Evolutionary conservation across 305 asterid genomes (phyloP), one percentile per base, ranked within the genome.

Genomic region (Fraxinus xanthoxyloides): DNA sequence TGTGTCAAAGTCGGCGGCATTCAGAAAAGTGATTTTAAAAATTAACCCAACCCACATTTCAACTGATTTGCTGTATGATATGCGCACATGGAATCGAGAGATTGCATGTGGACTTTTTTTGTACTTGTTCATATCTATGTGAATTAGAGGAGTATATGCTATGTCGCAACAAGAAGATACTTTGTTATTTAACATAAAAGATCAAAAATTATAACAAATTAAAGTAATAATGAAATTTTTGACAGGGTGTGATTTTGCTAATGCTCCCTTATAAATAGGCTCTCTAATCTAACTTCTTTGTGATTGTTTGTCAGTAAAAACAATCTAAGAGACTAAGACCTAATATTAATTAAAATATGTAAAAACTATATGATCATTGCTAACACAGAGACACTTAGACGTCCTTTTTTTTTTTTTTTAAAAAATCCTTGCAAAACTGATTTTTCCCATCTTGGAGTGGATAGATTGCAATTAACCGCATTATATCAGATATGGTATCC

Each of bases 401-500:
- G 70, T 59, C 28, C 70, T 8, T 61, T 59, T 59, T 7, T 61
- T 54, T 34, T n/a, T n/a, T n/a, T n/a, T n/a, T n/a, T n/a, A n/a
- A n/a, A n/a, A 2, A 30, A 61, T 61, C 32, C 7, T 26, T 10
- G 35, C 36, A 26, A 24, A 3, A 3, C n/a, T 12, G 75, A 46
- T 65, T 67, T 78, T 70, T 59, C 63, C 51, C 3, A n/a, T 43
- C 65, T 54, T 30, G 35, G 4, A 79, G 77, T 76, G 43, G 72
- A 79, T 72, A 51, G 82, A 70, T 77, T 61, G 36, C 30, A 34
- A 30, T 43, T 79, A 82, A 84, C 65, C 72, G 17, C 76, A 30
- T 74, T 81, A 80, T 78, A 77, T 80, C 83, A 95, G 99, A 87
- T 95, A 95, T 84, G 92, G 90, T 26, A 81, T 93, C 80, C 87